These are phyloP conservation scores for Plasmodium vinckei DNA, from an alignment of 169 alveolate species.

Conservation along the genomic window DNA sequence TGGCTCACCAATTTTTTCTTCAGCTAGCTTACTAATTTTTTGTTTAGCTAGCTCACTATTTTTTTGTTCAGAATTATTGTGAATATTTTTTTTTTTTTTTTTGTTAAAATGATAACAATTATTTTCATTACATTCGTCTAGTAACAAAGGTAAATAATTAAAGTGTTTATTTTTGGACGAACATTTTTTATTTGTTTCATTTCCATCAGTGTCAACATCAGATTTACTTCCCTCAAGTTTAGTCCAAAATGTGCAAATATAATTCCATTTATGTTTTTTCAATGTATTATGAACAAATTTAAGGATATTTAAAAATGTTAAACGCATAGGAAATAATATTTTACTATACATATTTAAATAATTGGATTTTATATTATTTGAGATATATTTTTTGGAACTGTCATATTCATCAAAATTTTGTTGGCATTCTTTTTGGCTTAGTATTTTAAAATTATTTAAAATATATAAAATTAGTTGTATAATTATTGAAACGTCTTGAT, in stretches of 20 bases:
- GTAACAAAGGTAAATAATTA: conserved; percentile 4
- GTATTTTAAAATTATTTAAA: conserved; percentile 17
- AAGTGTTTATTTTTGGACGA: neutral
- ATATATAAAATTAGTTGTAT: conserved; percentile 34
- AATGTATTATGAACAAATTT: conserved; percentile 10
- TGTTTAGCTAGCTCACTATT: neutral
- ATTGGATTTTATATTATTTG: conserved; percentile 1
- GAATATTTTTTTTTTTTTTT: neutral
- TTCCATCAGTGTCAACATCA: neutral
- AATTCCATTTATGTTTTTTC: neutral
- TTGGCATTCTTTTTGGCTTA: conserved; percentile 1
- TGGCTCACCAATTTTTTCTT: neutral
- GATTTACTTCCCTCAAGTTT: neutral
- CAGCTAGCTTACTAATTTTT: neutral
- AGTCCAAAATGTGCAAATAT: conserved; percentile 56
- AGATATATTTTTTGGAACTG: conserved; percentile 17
- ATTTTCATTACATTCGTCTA: conserved; percentile 14
- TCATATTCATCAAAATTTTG: neutral
- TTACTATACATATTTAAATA: conserved; percentile 14
- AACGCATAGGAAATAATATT: conserved; percentile 16
- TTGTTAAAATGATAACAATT: conserved; percentile 35
- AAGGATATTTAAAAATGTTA: conserved; percentile 34
- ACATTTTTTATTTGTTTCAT: neutral
- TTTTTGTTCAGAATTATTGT: neutral
- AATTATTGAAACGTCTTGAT: conserved; percentile 34